These are phyloP conservation scores for Lippia alba DNA, from an alignment of 305 asterid species.

Conservation along the genomic window DNA sequence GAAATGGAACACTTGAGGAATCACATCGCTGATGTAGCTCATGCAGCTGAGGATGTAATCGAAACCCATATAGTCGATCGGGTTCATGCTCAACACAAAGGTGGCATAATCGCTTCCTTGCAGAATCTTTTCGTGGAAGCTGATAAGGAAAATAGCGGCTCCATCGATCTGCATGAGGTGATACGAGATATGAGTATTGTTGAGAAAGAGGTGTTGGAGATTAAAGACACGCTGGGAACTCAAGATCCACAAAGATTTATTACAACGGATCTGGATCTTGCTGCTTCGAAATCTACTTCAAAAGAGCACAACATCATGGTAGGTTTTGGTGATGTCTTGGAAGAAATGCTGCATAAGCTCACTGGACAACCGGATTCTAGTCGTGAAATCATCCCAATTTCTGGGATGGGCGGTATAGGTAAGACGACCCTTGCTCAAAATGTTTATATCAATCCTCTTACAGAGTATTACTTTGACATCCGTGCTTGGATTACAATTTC, in stretches of 20 bases:
- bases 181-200: slow-evolving; percentile 16
- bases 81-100: no score
- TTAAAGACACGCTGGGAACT: no score
- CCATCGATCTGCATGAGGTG: neutral
- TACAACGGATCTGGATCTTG: neutral
- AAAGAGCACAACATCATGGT: neutral
- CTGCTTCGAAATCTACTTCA: neutral
- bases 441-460: neutral
- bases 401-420: slow-evolving; percentile 34
- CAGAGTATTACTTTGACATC: slow-evolving; percentile 9
- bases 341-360: neutral
- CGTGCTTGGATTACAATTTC: slow-evolving; percentile 16
- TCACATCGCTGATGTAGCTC: slow-evolving; percentile 14
- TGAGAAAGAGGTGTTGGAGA: slow-evolving; percentile 15
- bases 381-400: slow-evolving; percentile 6
- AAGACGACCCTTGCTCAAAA: slow-evolving; percentile 23
- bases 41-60: slow-evolving; percentile 19
- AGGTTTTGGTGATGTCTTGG: slow-evolving; percentile 2
- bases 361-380: neutral
- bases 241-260: neutral
- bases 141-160: no score
- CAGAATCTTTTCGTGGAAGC: neutral
- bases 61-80: neutral
- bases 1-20: neutral
- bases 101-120: no score